These are phyloP conservation scores for Seminavis robusta DNA, from an alignment of 108 stramenopile genomes.

Conservation along the genomic window DNA sequence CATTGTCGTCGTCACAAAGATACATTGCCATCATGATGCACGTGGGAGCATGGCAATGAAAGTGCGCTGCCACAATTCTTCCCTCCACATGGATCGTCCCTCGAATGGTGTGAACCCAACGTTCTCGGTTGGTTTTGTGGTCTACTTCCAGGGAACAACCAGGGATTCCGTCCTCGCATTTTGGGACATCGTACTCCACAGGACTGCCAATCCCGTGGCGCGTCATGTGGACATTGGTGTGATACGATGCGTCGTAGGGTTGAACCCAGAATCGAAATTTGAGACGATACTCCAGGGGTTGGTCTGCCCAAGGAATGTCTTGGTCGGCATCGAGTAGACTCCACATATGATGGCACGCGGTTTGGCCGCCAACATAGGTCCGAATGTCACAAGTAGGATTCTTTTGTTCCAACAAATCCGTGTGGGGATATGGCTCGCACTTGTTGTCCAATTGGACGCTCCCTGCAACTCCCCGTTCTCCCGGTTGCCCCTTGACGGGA, in stretches of 20 bases:
- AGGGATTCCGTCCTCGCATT: slow-evolving; percentile 9
- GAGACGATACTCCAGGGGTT: slow-evolving; percentile 13
- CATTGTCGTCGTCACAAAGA: not conserved
- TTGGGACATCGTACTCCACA: slow-evolving; percentile 21
- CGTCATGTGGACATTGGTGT: not conserved
- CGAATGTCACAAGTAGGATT: slow-evolving; percentile 23
- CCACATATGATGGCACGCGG: slow-evolving; percentile 8
- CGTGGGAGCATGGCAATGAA: slow-evolving; percentile 24
- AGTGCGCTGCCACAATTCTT: not conserved
- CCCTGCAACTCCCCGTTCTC: slow-evolving; percentile 4
- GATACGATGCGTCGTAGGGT: slow-evolving; percentile 2
- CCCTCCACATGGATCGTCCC: not conserved
- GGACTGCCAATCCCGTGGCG: slow-evolving; percentile 1
- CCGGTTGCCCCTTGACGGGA: not conserved
- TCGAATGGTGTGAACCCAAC: slow-evolving; percentile 12
- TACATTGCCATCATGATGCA: slow-evolving; percentile 20
- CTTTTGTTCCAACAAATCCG: slow-evolving; percentile 9
- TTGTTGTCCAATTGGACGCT: not conserved
- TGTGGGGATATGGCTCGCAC: slow-evolving; percentile 5
- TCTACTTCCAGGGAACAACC: not conserved
- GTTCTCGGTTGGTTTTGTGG: not conserved
- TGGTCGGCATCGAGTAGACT: slow-evolving; percentile 21
- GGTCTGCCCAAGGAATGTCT: slow-evolving; percentile 22
- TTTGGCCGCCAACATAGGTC: slow-evolving; percentile 20
- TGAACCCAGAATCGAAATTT: slow-evolving; percentile 25